Base-by-base conservation (phyloP, 306 rosid genomes). In the Lathyrus oleraceus region DNA sequence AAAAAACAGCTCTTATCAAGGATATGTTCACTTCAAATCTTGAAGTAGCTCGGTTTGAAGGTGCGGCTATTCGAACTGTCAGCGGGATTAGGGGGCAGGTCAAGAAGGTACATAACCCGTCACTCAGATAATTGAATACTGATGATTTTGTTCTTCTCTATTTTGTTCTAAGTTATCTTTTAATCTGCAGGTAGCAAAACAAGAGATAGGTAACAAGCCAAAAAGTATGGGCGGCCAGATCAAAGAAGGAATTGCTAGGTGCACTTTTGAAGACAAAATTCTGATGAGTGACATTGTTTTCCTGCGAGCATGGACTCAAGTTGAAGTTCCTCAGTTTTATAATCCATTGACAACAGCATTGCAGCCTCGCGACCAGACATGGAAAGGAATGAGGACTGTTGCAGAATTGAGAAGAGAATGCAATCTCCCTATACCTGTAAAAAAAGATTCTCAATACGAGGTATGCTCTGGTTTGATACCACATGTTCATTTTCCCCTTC, bases 221-320 rank as follows among this genome's bases (percentile, higher is more conserved):
- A 85, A 84, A 53, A 79, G 64, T 81, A 94, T 76, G 78, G 99
- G 92, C 59, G 96, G 96, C 63, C 78, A 78, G 57, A 65, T 80
- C 6, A 90, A 78, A 72, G 99, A 91, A 84, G 99, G 99, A 83
- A 87, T 94, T 71, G 99, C 86, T 44, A 81, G 99, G 78, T 94
- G 99, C 81, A 87, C 97, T 45, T 94, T 94, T 19, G 99, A 94
- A 84, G 99, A 94, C 83, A 94, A 88, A 81, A 88, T 94, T 76
- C 86, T 88, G 82, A 94, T 94, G 99, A 91, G 99, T 39, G 99
- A 94, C 85, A 83, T 85, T 65, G 96, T 94, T 65, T 93, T 90
- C 85, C 73, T 94, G 85, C 88, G 91, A 17, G 97, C 96, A 35
- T 91, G 95, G 97, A 86, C 95, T 73, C 87, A 80, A 86, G 97